Evolutionary conservation across 345 rosid species (phyloP), one percentile per base, ranked within the genome.

Genomic region (Mallotus nudiflorus): DNA sequence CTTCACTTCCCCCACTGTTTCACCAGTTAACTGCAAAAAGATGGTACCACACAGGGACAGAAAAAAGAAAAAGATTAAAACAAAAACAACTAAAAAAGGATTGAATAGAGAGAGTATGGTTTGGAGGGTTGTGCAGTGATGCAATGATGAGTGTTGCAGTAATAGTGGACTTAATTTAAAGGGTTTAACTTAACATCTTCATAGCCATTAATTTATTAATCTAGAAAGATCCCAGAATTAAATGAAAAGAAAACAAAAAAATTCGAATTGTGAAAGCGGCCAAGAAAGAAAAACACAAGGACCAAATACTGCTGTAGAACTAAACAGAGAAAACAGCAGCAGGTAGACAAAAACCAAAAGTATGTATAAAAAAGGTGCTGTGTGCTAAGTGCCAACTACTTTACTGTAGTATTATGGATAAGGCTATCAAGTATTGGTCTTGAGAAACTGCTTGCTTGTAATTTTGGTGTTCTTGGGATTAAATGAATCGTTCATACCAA

Each of bases 1-100:
- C 86, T 91, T 95, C 83, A 95, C 98, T 84, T 95, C 99, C 81
- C 99, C 97, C 59, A 95, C 97, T 78, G 99, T 95, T 83, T 87
- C 96, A 77, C 99, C 99, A 85, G 99, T 95, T 84, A 95, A 81
- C 99, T 95, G 88, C 83, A 77, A 82, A 78, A 53, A 28, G n/a
- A 27, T 65, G 50, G 28, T 20, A 55, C 46, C 53, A 52, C 53
- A 52, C 28, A 59, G 48, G 68, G 66, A 78, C 80, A 77, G 70
- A 24, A 66, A 77, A 46, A 18, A 8, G 40, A 42, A 28, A 73
- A 69, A 56, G 0, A 64, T 49, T 33, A 65, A 50, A n/a, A n/a
- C n/a, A n/a, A n/a, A n/a, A n/a, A n/a, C n/a, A n/a, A n/a, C n/a
- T n/a, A n/a, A n/a, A n/a, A n/a, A n/a, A 69, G 55, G 53, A 45